Percentiles rank a stretch among this genome's conserved stretches.
These are phyloP conservation scores for Phycomyces nitens DNA, from an alignment of 192 early-diverging fungal genomes.

Conservation along the genomic window DNA sequence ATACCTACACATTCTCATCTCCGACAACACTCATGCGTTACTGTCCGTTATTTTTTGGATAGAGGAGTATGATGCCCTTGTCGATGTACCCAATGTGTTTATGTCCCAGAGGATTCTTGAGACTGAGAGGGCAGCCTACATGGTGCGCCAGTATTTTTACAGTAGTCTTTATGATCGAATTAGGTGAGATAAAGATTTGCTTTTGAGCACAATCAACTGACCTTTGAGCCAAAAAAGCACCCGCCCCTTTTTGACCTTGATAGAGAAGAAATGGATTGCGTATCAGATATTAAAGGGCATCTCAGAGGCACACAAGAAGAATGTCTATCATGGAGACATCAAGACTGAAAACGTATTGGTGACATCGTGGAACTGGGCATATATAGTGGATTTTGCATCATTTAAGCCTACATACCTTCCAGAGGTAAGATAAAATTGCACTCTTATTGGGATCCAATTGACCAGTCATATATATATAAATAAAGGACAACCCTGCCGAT, in stretches of 20 bases:
- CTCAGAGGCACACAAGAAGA: conserved; percentile 68
- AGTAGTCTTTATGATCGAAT: conserved; percentile 96
- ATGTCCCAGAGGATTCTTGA: conserved; percentile 78
- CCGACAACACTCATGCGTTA: not conserved
- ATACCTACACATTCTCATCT: not conserved
- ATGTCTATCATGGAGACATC: conserved; percentile 91
- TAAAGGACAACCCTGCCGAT: conserved; percentile 87
- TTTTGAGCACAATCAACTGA: not conserved
- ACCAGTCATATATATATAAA: too few species aligned
- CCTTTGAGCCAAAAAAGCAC: conserved; percentile 57
- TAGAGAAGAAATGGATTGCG: conserved; percentile 95
- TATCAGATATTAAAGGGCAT: conserved; percentile 83
- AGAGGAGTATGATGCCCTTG: conserved; percentile 65
- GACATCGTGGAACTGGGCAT: conserved; percentile 95
- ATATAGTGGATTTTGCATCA: conserved; percentile 82
- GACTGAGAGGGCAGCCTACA: conserved; percentile 86
- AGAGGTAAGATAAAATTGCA: conserved; percentile 47
- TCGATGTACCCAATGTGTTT: conserved; percentile 73
- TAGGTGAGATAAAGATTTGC: conserved; percentile 44
- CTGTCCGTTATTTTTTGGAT: conserved; percentile 9
- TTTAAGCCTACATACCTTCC: conserved; percentile 93
- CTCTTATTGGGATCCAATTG: not conserved
- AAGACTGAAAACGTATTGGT: conserved; percentile 94
- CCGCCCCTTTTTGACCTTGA: conserved; percentile 80
- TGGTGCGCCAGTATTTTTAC: conserved; percentile 85